A percentile compares a stretch with the other conserved stretches of the same genome.
Evolutionary conservation across 116 monocot species (phyloP).

Genomic region (Thalassia testudinum): DNA sequence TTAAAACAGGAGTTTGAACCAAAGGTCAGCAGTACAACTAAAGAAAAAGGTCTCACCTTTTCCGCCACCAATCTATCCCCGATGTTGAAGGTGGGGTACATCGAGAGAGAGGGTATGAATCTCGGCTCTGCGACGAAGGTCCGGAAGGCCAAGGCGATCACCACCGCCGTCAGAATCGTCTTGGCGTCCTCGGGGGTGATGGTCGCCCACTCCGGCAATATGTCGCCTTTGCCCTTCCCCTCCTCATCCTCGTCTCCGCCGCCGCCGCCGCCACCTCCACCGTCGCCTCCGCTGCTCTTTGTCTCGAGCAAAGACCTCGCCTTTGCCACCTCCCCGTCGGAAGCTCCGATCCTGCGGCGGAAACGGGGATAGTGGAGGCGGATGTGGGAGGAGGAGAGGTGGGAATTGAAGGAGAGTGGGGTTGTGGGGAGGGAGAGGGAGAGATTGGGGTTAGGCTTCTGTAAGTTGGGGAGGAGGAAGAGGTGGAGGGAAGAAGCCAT

Average conservation of each 20-base stretch:
- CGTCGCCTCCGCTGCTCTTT: conserved; percentile 4
- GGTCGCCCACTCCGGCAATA: conserved; percentile 69
- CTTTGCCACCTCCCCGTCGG: background rate
- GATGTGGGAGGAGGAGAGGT: conserved; percentile 6
- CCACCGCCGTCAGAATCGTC: conserved; percentile 71
- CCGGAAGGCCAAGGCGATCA: conserved; percentile 71
- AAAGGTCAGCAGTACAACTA: no score
- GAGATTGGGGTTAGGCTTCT: conserved; percentile 1
- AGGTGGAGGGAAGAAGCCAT: conserved; percentile 15
- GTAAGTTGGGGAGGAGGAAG: conserved; percentile 23
- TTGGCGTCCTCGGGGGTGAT: conserved; percentile 61
- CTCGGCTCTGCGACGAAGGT: conserved; percentile 87
- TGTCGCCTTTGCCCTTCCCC: conserved; percentile 31
- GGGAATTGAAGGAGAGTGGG: background rate
- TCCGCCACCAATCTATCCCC: conserved; percentile 92
- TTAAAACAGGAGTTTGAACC: no score
- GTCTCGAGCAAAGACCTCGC: conserved; percentile 1
- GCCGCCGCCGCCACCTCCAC: conserved; percentile 22
- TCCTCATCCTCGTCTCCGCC: conserved; percentile 28
- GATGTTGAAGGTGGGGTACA: conserved; percentile 93
- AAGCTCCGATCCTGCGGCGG: no score
- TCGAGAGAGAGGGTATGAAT: conserved; percentile 86
- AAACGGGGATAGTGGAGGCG: background rate
- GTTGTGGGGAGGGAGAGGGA: no score
- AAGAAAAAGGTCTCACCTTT: conserved; percentile 66